Evolutionary conservation across 1,139 yeast species (phyloP), one percentile per base, ranked within the genome.

Genomic region (Taphrina confusa): DNA sequence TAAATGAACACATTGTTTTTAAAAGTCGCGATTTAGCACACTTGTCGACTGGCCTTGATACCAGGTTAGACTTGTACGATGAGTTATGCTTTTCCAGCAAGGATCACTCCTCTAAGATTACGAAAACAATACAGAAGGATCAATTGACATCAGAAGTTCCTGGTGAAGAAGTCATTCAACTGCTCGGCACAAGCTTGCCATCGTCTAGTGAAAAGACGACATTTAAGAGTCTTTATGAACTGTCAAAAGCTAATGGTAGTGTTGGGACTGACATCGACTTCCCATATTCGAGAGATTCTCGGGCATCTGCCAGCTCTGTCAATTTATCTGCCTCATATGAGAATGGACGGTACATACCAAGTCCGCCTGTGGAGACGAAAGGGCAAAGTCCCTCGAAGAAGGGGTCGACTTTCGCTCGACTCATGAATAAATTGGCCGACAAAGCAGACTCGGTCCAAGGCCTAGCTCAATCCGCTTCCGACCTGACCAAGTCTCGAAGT

Each of bases 1-100:
- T 85, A 5, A 69, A 70, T 2, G 61, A 59, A 11, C 40, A 49
- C 23, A 34, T 42, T 20, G 31, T 27, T 8, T 47, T 62, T 61
- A 33, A 56, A 47, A 52, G 45, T 5, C 36, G 49, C 14, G 44
- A 39, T 20, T 23, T 40, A 2, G 36, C 63, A 3, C 31, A 47
- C 2, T 18, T 33, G 28, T 14, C 52, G 18, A 33, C 39, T 5
- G 52, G 52, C 11, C 20, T 47, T 11, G 58, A 54, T 18, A 36
- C 51, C 5, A 34, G 49, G 34, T n/a, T 45, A 12, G 51, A 54
- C 25, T 30, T 54, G 5, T 54, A 54, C 16, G 58, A 54, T 36
- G 58, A 54, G 12, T 22, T 54, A n/a, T 44, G 51, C 16, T 54
- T 54, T 25, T 44, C 30, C 36, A 31, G 30, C 23, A 23, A 16